Evolutionary conservation across 139 green algal species (phyloP).

Genomic region (Coelastrella sp.): DNA sequence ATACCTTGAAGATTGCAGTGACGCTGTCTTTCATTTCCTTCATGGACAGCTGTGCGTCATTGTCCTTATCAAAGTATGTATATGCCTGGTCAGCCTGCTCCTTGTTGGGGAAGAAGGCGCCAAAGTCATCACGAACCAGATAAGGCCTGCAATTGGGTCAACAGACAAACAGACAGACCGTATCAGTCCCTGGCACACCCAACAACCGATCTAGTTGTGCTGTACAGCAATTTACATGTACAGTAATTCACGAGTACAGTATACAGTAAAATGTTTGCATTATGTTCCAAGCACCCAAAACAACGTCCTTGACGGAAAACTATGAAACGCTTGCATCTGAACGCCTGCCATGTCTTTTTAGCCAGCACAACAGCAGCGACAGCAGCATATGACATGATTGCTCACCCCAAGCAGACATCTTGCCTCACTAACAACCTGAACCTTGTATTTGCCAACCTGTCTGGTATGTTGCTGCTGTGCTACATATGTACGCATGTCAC

Average conservation of each 20-base stretch:
- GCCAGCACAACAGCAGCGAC: background rate
- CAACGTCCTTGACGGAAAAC: too few relatives aligned
- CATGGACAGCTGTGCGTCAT: conserved; percentile 16
- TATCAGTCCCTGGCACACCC: too few relatives aligned
- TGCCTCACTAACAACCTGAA: background rate
- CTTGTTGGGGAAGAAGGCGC: conserved; percentile 29
- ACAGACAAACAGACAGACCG: too few relatives aligned
- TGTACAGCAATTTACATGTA: too few relatives aligned
- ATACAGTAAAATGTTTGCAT: too few relatives aligned
- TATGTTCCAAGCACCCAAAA: too few relatives aligned
- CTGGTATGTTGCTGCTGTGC: too few relatives aligned
- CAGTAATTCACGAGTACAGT: too few relatives aligned
- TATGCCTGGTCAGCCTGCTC: conserved; percentile 49
- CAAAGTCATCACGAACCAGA: conserved; percentile 34
- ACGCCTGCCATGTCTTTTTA: background rate
- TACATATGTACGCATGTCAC: too few relatives aligned
- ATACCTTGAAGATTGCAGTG: conserved; percentile 56
- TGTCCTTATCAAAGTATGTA: conserved; percentile 55
- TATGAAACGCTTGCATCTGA: too few relatives aligned
- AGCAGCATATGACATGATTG: background rate
- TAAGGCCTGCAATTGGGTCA: background rate
- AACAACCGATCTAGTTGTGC: too few relatives aligned
- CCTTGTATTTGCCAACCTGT: background rate
- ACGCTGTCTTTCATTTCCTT: conserved; percentile 55
- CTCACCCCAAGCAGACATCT: background rate